Evolutionary conservation across 2,329 filamentous ascomycete species (phyloP), one percentile per base, ranked within the genome.

Genomic region (Calonectria pseudoreteaudii): DNA sequence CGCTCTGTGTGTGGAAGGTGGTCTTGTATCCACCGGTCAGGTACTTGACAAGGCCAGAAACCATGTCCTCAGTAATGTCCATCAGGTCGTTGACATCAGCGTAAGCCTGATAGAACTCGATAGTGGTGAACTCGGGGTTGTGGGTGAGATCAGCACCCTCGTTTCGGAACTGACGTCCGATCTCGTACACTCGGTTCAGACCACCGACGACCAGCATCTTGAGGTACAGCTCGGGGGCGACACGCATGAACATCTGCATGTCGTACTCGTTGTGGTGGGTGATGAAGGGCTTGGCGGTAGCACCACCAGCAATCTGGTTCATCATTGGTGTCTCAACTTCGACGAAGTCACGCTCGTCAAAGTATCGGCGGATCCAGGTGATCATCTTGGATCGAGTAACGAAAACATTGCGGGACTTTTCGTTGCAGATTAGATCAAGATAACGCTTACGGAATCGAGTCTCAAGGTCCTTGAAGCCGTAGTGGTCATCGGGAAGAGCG

Each of bases 281-380:
- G 79, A 94, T 89, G 86, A 99, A 99, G 7, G 97, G 97, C 88
- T 84, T 95, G 73, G 97, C 97, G 1, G 97, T 98, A 41, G 97
- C 97, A 83, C 97, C 97, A 79, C 97, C 97, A 36, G 97, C 95
- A 83, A 98, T 98, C 81, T 94, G 91, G 84, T 98, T 97, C 91
- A 99, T 96, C 92, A 98, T 98, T 7, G 97, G 96, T 0, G 97
- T 99, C 87, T 98, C 95, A 31, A 98, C 96, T 84, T 98, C 96
- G 70, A 95, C 89, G 85, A 99, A 99, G 81, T 96, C 94, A 68
- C 93, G 91, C 79, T 93, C 91, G 81, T 98, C 94, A 80, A 99
- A 95, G 89, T 93, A 99, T 80, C 91, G 91, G 79, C 97, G 94
- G 78, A 99, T 94, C 83, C 95, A 98, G 75, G 91, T 92, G 83